Evolutionary conservation across 2,329 filamentous ascomycete species (phyloP).

Genomic region (Calonectria naviculata): DNA sequence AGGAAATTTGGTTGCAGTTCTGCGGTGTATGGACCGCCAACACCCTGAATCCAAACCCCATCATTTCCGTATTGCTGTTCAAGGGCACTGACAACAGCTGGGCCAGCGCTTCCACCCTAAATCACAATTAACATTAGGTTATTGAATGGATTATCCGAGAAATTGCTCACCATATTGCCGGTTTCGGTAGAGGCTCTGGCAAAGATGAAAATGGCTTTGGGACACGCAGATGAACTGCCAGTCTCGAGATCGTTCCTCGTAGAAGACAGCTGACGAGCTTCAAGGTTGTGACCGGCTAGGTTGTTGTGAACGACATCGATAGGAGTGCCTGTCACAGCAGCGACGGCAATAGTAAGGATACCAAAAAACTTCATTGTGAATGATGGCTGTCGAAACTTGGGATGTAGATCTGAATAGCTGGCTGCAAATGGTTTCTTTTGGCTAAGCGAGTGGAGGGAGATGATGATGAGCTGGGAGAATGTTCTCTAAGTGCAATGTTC

Average conservation of each 20-base stretch:
- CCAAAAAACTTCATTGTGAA: background rate
- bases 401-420: background rate
- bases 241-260: slow-evolving; percentile 44
- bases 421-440: background rate
- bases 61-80: slow-evolving; percentile 38
- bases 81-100: slow-evolving; percentile 42
- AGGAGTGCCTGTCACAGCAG: background rate
- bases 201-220: slow-evolving; percentile 51
- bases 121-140: background rate
- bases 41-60: slow-evolving; percentile 56
- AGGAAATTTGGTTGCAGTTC: slow-evolving; percentile 49
- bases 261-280: slow-evolving; percentile 31
- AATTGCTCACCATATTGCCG: slow-evolving; percentile 49
- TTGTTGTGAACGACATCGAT: background rate
- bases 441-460: background rate
- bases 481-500: background rate
- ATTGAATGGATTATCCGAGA: no score
- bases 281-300: background rate
- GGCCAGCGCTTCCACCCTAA: slow-evolving; percentile 45
- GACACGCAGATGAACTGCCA: slow-evolving; percentile 46
- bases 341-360: background rate
- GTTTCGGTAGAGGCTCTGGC: slow-evolving; percentile 51
- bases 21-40: slow-evolving; percentile 53
- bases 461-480: background rate
- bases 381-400: no score